Conservation (phyloP, 2,329 filamentous ascomycete species). For the Aspergillus tanneri region DNA sequence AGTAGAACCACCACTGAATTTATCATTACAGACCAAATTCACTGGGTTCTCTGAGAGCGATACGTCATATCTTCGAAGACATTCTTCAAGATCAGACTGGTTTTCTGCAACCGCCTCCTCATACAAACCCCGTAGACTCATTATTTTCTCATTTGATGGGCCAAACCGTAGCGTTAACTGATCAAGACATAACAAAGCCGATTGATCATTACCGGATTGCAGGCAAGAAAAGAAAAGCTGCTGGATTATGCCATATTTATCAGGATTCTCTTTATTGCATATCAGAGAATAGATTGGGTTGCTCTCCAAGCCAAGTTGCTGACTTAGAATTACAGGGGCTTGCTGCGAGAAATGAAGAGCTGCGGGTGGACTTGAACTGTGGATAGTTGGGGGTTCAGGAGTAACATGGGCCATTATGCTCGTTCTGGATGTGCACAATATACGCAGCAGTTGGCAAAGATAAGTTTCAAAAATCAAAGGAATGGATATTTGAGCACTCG, state of each 20-base stretch:
- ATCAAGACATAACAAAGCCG: constrained; percentile 73
- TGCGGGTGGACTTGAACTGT: constrained; percentile 48
- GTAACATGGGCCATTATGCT: constrained; percentile 18
- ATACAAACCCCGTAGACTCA: constrained; percentile 77
- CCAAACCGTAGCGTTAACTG: constrained; percentile 79
- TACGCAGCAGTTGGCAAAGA: background rate
- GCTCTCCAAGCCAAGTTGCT: constrained; percentile 50
- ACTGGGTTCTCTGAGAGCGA: constrained; percentile 71
- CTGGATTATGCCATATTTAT: constrained; percentile 82
- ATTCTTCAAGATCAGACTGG: constrained; percentile 62
- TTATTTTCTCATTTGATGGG: constrained; percentile 76
- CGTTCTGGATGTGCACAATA: background rate
- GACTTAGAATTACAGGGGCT: constrained; percentile 41
- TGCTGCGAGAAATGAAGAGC: constrained; percentile 45
- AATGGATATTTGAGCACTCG: too few relatives aligned
- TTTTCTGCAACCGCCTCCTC: constrained; percentile 77
- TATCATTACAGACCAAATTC: constrained; percentile 66
- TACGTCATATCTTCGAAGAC: constrained; percentile 75
- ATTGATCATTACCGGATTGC: constrained; percentile 75
- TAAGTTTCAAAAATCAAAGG: background rate
- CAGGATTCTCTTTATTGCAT: constrained; percentile 64
- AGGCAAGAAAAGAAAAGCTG: constrained; percentile 83
- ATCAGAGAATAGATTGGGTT: constrained; percentile 50
- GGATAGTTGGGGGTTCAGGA: constrained; percentile 17
- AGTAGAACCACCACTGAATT: constrained; percentile 5